Evolutionary conservation across 129 eudicot genomes (phyloP).

Genomic region (Flaveria trinervia): DNA sequence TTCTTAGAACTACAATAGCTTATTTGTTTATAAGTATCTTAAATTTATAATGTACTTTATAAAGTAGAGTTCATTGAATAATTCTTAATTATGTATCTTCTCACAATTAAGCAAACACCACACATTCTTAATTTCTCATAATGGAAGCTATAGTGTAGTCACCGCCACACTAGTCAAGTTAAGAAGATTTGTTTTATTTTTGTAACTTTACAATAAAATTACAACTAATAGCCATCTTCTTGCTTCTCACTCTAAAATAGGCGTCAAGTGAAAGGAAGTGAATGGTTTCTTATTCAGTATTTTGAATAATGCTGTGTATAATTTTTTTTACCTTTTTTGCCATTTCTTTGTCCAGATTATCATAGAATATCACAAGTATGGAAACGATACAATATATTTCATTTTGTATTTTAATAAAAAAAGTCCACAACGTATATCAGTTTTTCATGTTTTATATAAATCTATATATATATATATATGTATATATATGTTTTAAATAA

Average conservation of each 20-base stretch:
- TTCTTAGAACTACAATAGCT: not conserved
- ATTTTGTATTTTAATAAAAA: not conserved
- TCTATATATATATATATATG: not conserved
- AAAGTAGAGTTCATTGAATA: not conserved
- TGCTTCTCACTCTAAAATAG: not conserved
- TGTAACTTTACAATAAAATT: not conserved
- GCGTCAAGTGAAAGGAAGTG: not conserved
- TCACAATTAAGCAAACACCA: constrained; percentile 10
- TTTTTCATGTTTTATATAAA: not conserved
- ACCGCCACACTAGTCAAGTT: constrained; percentile 1
- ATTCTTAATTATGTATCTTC: not conserved
- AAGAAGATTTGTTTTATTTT: not conserved
- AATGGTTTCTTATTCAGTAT: too few species aligned
- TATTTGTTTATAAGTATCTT: not conserved
- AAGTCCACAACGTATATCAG: too few species aligned
- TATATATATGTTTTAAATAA: too few species aligned
- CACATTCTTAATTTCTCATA: not conserved
- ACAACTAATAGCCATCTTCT: not conserved
- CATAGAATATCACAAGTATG: not conserved
- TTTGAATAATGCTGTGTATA: too few species aligned
- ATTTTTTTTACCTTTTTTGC: too few species aligned
- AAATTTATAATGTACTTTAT: not conserved
- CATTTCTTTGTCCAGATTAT: too few species aligned
- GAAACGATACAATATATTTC: not conserved
- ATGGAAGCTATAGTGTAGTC: not conserved